Percentiles rank a stretch among this genome's conserved stretches.
Conservation (phyloP, 164 flowering plant genomes). For the Pachysandra terminalis region DNA sequence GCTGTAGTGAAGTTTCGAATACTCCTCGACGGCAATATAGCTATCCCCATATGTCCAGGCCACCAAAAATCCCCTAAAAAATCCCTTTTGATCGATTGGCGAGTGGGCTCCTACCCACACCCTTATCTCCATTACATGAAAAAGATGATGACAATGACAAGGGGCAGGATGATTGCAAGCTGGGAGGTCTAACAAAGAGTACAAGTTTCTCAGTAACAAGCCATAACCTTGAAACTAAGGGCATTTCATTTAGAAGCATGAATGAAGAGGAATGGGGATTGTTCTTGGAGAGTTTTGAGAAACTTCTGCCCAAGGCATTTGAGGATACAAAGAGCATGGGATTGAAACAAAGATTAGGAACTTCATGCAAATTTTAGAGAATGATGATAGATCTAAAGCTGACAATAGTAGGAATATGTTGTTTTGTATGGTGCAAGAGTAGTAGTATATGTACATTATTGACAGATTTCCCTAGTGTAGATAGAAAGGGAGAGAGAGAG, state of each 20-base stretch:
- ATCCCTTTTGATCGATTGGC: conserved; percentile 19
- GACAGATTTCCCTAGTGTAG: not conserved
- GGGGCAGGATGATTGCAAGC: conserved; percentile 2
- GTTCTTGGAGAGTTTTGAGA: conserved; percentile 54
- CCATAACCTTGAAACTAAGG: conserved; percentile 26
- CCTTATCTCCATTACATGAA: conserved; percentile 16
- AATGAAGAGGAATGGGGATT: conserved; percentile 47
- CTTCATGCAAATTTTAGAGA: conserved; percentile 48
- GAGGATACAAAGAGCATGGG: conserved; percentile 39
- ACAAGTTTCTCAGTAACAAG: conserved; percentile 39
- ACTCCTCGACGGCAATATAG: conserved; percentile 18
- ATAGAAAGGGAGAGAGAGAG: not conserved
- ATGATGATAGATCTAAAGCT: not conserved
- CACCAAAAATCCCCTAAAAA: conserved; percentile 29
- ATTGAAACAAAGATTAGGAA: conserved; percentile 54
- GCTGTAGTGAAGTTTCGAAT: conserved; percentile 3
- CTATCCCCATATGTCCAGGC: conserved; percentile 23
- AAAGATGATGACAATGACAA: conserved; percentile 10
- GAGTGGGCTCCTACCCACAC: conserved; percentile 10
- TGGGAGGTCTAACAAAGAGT: conserved; percentile 34
- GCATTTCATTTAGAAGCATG: conserved; percentile 52
- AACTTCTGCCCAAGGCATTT: conserved; percentile 52
- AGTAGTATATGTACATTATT: not conserved
- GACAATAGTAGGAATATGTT: not conserved
- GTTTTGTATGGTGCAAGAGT: not conserved